These are phyloP conservation scores for Trifolium dubium DNA, from an alignment of 306 rosid species.

Conservation along the genomic window DNA sequence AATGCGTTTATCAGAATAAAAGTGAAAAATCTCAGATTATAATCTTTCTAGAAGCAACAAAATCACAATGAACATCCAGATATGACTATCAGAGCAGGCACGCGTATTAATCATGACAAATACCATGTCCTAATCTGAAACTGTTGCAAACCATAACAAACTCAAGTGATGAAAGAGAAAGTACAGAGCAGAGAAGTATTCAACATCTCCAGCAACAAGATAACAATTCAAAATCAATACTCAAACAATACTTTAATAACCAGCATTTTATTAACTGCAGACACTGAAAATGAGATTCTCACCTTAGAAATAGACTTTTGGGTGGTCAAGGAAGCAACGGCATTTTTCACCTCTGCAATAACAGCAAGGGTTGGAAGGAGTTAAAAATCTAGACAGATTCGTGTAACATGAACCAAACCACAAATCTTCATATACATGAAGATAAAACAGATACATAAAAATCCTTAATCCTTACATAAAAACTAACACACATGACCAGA, in stretches of 20 bases:
- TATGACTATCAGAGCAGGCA: neutral
- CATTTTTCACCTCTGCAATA: constrained; percentile 73
- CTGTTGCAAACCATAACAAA: neutral
- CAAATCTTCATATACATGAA: neutral
- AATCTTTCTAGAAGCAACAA: constrained; percentile 7
- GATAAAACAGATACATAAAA: neutral
- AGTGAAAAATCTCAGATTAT: neutral
- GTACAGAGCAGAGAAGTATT: neutral
- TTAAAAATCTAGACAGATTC: neutral
- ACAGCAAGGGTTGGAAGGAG: neutral
- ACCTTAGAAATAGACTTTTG: constrained; percentile 77
- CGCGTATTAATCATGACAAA: neutral
- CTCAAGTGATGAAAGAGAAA: neutral
- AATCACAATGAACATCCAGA: neutral
- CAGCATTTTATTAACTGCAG: neutral
- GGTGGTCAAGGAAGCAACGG: constrained; percentile 60
- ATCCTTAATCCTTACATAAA: neutral
- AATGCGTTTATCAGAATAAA: neutral
- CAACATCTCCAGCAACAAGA: constrained; percentile 11
- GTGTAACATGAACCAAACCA: neutral
- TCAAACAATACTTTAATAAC: constrained; percentile 8
- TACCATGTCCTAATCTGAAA: neutral
- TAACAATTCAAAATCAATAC: constrained; percentile 11
- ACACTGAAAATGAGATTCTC: constrained; percentile 14
- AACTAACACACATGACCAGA: neutral